Conservation (phyloP, 2,329 filamentous ascomycete genomes). For the Colletotrichum sp. region DNA sequence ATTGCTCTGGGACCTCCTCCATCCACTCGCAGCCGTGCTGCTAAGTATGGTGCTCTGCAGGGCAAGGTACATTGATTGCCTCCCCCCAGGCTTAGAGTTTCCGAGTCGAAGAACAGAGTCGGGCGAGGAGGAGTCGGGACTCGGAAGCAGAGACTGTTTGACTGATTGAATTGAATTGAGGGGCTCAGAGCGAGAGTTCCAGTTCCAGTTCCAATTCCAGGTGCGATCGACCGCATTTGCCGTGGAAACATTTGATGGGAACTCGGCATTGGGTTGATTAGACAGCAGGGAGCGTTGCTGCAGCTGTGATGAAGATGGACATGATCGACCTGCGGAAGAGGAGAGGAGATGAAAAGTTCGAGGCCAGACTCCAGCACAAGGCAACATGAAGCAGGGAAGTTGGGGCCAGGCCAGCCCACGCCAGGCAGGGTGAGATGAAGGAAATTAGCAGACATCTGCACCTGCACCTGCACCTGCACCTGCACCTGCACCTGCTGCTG, state of each 20-base stretch:
- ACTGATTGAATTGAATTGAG: neutral
- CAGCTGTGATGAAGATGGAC: conserved; percentile 12
- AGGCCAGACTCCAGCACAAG: conserved; percentile 1
- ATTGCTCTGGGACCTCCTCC: neutral
- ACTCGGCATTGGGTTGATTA: conserved; percentile 14
- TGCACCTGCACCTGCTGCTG: neutral
- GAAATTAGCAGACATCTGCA: neutral
- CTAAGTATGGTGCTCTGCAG: neutral
- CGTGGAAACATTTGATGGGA: neutral
- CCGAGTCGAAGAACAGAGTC: neutral
- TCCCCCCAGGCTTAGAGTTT: neutral
- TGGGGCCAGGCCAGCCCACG: neutral
- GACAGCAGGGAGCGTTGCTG: conserved; percentile 5
- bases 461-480: neutral
- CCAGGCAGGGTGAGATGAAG: neutral
- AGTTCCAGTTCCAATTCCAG: neutral
- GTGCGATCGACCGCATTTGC: neutral
- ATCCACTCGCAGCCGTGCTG: neutral
- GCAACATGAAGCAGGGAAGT: neutral
- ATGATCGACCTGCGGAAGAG: conserved; percentile 4
- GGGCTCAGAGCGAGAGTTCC: neutral
- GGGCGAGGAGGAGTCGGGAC: neutral
- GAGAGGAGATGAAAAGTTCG: conserved; percentile 5
- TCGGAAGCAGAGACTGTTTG: neutral
- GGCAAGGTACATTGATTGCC: neutral